Percentiles rank a stretch among this genome's conserved stretches.
Evolutionary conservation across 345 rosid species (phyloP).

Genomic region (Gynandropsis gynandra): DNA sequence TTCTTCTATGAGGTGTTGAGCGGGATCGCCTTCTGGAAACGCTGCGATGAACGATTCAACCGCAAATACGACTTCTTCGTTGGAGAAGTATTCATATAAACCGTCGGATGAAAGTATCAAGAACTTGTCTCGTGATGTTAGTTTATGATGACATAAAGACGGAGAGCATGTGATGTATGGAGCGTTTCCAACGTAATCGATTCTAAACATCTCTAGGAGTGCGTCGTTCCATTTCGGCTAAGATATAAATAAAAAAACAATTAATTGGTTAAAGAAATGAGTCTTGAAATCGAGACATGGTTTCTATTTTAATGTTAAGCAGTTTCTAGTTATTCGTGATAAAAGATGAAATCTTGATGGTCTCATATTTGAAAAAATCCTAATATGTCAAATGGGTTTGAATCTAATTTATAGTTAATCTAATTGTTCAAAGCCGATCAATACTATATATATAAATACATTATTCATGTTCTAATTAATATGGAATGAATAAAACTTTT

Average conservation of each 20-base stretch:
- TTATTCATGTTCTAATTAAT: too few relatives aligned
- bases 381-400: too few relatives aligned
- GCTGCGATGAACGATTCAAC: constrained; percentile 69
- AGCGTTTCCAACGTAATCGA: constrained; percentile 66
- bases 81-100: constrained; percentile 81
- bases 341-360: too few relatives aligned
- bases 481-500: too few relatives aligned
- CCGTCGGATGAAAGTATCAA: constrained; percentile 87
- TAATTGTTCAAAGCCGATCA: too few relatives aligned
- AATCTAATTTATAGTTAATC: too few relatives aligned
- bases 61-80: constrained; percentile 74
- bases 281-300: neutral
- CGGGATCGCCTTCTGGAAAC: constrained; percentile 93
- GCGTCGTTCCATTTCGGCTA: constrained; percentile 93
- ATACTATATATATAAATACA: too few relatives aligned
- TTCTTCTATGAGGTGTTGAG: constrained; percentile 81
- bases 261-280: neutral
- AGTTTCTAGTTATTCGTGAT: too few relatives aligned
- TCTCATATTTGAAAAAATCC: too few relatives aligned
- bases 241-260: neutral
- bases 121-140: constrained; percentile 61
- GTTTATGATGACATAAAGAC: constrained; percentile 58
- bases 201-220: constrained; percentile 77
- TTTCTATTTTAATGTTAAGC: too few relatives aligned
- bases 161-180: constrained; percentile 82